Conservation (phyloP, 1,139 yeast genomes). For the Wickerhamiella pararugosa region DNA sequence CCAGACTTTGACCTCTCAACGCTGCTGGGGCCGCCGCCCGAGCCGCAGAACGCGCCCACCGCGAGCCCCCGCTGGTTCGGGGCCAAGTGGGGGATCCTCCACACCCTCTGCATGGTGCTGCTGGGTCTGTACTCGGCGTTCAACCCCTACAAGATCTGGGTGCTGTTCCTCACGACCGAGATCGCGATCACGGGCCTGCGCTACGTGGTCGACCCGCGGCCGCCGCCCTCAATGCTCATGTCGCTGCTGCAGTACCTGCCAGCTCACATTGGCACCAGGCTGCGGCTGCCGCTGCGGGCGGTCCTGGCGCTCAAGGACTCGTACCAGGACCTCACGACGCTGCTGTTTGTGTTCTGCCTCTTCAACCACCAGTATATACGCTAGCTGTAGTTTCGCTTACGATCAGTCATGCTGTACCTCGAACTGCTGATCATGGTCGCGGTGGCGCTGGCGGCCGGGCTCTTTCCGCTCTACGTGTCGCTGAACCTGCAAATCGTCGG, state of each 20-base stretch:
- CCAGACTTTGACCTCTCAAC: constrained; percentile 2
- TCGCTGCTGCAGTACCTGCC: constrained; percentile 20
- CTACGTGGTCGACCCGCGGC: constrained; percentile 21
- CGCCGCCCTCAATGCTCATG: constrained; percentile 17
- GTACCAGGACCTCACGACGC: constrained; percentile 20
- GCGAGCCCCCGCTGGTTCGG: neutral
- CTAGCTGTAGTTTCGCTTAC: neutral
- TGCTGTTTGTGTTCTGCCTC: constrained; percentile 21
- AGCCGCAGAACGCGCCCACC: neutral
- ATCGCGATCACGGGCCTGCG: constrained; percentile 22
- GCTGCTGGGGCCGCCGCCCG: neutral
- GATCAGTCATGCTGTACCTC: constrained; percentile 1
- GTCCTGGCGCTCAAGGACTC: constrained; percentile 17
- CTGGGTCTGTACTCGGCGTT: constrained; percentile 13
- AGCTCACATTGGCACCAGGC: constrained; percentile 18
- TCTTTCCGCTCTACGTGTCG: constrained; percentile 12
- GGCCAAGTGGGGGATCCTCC: constrained; percentile 18
- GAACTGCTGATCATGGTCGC: constrained; percentile 12
- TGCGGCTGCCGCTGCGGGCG: constrained; percentile 19
- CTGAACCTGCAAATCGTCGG: constrained; percentile 23
- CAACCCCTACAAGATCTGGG: constrained; percentile 15
- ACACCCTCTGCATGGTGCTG: constrained; percentile 15
- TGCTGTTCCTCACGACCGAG: constrained; percentile 23
- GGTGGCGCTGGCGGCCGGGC: constrained; percentile 25
- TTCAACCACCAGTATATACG: constrained; percentile 1